Conservation (phyloP, 2,329 filamentous ascomycete species). For the Diaporthe sp. region DNA sequence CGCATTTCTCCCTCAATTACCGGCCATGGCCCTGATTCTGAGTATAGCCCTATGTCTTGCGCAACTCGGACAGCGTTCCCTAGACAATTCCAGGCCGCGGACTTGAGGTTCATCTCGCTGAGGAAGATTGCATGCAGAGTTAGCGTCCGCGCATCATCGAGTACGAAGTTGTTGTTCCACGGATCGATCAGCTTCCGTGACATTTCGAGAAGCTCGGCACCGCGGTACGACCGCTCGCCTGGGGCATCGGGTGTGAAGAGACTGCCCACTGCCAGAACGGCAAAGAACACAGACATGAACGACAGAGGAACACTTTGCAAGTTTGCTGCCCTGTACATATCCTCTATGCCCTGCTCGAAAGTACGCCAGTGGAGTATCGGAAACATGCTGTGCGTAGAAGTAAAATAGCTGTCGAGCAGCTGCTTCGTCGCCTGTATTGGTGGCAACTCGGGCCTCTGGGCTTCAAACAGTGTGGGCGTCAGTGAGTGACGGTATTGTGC, state of each 20-base stretch:
- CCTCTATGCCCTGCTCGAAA: conserved; percentile 81
- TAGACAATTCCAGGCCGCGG: conserved; percentile 88
- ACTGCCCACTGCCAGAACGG: conserved; percentile 84
- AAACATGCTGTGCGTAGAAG: conserved; percentile 81
- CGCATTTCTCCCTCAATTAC: conserved; percentile 87
- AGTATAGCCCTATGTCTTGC: conserved; percentile 86
- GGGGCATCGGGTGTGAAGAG: conserved; percentile 75
- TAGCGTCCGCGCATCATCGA: conserved; percentile 81
- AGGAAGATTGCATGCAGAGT: conserved; percentile 84
- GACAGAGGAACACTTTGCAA: conserved; percentile 72
- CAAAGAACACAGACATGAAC: conserved; percentile 86
- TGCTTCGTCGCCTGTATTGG: conserved; percentile 77
- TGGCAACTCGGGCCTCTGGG: conserved; percentile 75
- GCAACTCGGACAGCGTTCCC: conserved; percentile 83
- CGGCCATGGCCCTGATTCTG: conserved; percentile 79
- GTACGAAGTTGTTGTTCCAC: conserved; percentile 82
- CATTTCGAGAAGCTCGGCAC: conserved; percentile 77
- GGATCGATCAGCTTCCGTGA: conserved; percentile 80
- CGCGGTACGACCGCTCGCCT: conserved; percentile 63
- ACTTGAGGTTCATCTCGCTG: conserved; percentile 87
- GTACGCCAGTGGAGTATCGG: conserved; percentile 91
- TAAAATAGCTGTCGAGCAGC: conserved; percentile 81
- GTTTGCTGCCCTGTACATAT: conserved; percentile 76
- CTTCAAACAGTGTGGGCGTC: conserved; percentile 59
- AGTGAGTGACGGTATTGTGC: conserved; percentile 72